Conservation (phyloP, 2,329 filamentous ascomycete species). For the Huntiella abstrusa region DNA sequence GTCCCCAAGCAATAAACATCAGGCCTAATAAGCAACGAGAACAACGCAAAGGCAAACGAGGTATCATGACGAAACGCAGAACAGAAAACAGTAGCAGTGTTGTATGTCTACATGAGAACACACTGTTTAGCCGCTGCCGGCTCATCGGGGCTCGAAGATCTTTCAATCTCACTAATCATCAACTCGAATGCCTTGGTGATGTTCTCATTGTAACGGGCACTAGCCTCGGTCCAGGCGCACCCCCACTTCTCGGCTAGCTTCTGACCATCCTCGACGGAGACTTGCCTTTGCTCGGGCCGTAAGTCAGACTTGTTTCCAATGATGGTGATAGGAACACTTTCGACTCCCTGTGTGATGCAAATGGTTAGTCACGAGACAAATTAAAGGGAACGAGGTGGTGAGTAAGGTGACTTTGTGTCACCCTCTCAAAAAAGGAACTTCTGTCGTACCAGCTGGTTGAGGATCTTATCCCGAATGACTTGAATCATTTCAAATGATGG, state of each 20-base stretch:
- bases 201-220: constrained; percentile 85
- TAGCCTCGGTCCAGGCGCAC: constrained; percentile 89
- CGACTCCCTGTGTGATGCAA: constrained; percentile 48
- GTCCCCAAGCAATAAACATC: no score
- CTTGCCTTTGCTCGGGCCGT: constrained; percentile 79
- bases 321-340: constrained; percentile 81
- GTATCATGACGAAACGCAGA: neutral
- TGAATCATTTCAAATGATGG: constrained; percentile 96
- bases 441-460: constrained; percentile 72
- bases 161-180: constrained; percentile 88
- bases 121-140: constrained; percentile 68
- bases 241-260: constrained; percentile 71
- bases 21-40: no score
- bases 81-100: neutral
- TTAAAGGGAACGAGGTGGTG: neutral
- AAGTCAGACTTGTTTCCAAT: constrained; percentile 97
- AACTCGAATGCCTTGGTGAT: constrained; percentile 84
- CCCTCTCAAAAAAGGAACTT: neutral
- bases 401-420: neutral
- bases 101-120: constrained; percentile 50
- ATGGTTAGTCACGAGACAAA: constrained; percentile 1
- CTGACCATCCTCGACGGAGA: constrained; percentile 68
- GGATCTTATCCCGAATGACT: constrained; percentile 89
- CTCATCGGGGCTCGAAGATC: constrained; percentile 76
- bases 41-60: neutral